phyloP scores from a whole-genome alignment of 164 flowering plant species.

The Sedum album region DNA sequence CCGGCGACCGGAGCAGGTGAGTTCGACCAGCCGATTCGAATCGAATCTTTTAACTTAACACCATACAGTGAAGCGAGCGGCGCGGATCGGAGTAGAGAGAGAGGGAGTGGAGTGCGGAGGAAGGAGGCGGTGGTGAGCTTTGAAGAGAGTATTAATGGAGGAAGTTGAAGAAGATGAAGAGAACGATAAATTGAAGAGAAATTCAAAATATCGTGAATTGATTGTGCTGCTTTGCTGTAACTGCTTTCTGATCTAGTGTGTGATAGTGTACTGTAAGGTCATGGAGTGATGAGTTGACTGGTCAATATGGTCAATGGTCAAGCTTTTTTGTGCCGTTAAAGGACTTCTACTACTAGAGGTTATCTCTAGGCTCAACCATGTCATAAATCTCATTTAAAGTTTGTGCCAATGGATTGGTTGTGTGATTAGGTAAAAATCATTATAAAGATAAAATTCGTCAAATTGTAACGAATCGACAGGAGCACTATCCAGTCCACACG shows the following conservation, averaged over 20 bases:
- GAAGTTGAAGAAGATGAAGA: background rate
- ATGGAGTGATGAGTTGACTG: background rate
- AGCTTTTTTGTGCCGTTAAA: background rate
- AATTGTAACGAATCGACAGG: too few relatives aligned
- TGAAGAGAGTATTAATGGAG: conserved; percentile 7
- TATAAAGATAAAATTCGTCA: too few relatives aligned
- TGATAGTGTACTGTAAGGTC: background rate
- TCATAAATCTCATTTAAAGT: background rate
- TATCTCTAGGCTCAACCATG: background rate
- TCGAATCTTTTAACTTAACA: background rate
- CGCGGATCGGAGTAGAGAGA: background rate
- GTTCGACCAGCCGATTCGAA: background rate
- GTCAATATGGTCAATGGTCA: background rate
- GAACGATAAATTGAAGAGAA: background rate
- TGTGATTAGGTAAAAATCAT: too few relatives aligned
- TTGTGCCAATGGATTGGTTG: background rate
- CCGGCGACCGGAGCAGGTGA: background rate
- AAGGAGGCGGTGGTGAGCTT: conserved; percentile 2
- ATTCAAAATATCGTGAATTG: background rate
- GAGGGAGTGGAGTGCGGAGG: conserved; percentile 1
- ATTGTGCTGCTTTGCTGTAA: background rate
- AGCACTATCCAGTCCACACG: too few relatives aligned
- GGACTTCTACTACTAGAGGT: background rate
- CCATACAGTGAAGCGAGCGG: background rate
- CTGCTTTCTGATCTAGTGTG: background rate